These are phyloP conservation scores for Talaromyces sp. DNA, from an alignment of 2,329 filamentous ascomycete species.

Conservation along the genomic window DNA sequence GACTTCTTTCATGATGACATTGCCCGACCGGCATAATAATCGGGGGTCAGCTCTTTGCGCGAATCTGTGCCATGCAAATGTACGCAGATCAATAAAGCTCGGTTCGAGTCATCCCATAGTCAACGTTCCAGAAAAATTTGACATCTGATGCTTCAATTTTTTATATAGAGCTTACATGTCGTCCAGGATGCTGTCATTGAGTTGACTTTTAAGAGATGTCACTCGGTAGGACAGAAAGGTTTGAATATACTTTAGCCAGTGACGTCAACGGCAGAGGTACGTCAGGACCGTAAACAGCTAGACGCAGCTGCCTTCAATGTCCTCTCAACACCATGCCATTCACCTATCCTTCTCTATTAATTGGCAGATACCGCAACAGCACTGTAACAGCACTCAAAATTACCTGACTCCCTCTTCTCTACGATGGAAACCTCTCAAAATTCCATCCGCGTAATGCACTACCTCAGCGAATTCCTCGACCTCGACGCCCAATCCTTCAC, in stretches of 20 bases:
- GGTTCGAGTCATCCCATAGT: no score
- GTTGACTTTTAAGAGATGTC: no score
- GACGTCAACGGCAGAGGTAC: slow-evolving; percentile 2
- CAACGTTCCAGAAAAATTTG: no score
- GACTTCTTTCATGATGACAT: no score
- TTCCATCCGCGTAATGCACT: slow-evolving; percentile 28
- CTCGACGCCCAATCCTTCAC: slow-evolving; percentile 27
- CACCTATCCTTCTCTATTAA: neutral
- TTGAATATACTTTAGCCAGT: neutral
- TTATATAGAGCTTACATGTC: no score
- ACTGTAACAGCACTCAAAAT: neutral
- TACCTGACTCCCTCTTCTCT: neutral
- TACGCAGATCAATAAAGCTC: no score
- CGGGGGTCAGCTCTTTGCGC: no score
- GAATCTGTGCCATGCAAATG: no score
- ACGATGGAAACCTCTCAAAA: slow-evolving; percentile 27
- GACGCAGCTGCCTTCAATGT: neutral
- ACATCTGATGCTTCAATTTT: no score
- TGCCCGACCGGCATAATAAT: no score
- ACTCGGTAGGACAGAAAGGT: no score
- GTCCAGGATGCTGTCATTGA: no score
- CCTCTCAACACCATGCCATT: neutral
- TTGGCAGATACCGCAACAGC: neutral
- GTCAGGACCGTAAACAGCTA: neutral
- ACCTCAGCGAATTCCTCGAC: slow-evolving; percentile 29